phyloP scores from a whole-genome alignment of 148 eudicot genomes.

The Silene conica region DNA sequence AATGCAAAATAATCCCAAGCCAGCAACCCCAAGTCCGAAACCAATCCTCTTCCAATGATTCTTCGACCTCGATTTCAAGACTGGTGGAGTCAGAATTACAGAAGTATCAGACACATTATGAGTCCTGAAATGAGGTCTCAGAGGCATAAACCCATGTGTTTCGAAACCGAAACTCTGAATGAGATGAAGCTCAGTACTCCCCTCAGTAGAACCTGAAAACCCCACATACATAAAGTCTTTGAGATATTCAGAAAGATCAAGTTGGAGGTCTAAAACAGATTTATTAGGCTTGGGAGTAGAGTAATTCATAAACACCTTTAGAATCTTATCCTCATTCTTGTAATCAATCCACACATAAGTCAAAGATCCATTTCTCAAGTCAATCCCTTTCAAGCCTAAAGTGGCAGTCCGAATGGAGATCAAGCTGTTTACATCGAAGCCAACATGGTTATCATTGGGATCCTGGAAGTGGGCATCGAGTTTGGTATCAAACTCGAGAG shows the following conservation, averaged over 20 bases:
- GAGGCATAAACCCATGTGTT: conserved; percentile 46
- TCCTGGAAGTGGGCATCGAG: conserved; percentile 57
- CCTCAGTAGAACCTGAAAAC: conserved; percentile 84
- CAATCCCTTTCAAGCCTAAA: conserved; percentile 31
- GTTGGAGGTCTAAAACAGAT: conserved; percentile 45
- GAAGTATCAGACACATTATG: conserved; percentile 70
- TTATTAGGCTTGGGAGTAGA: conserved; percentile 41
- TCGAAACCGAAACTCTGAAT: conserved; percentile 61
- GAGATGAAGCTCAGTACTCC: conserved; percentile 73
- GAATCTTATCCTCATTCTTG: conserved; percentile 31
- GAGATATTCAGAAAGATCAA: conserved; percentile 51
- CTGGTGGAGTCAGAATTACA: conserved; percentile 37
- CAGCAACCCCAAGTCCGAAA: conserved; percentile 54
- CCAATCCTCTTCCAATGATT: conserved; percentile 42
- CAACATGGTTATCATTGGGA: conserved; percentile 74
- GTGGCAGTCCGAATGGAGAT: conserved; percentile 49
- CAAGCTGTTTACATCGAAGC: conserved; percentile 62
- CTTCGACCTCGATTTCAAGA: conserved; percentile 29
- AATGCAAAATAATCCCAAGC: conserved; percentile 44
- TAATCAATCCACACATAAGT: conserved; percentile 85
- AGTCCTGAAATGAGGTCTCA: conserved; percentile 36
- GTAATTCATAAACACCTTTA: conserved; percentile 54
- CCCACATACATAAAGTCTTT: conserved; percentile 67
- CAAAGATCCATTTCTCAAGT: conserved; percentile 57
- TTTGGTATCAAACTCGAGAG: conserved; percentile 74